Evolutionary conservation across 2,329 filamentous ascomycete species (phyloP).

Genomic region (Alternaria consortialis): DNA sequence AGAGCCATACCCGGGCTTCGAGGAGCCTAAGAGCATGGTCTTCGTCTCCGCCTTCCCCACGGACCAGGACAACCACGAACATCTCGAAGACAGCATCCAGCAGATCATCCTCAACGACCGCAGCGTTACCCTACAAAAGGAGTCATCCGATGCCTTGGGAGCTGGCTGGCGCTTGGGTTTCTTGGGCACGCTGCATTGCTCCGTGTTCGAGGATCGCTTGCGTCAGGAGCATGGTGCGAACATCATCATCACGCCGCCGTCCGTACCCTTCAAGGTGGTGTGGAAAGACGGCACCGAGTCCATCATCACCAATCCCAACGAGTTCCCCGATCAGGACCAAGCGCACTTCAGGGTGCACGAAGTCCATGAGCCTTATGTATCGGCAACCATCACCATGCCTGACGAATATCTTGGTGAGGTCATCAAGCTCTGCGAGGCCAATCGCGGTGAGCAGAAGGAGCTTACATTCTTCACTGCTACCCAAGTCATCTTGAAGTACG

Average conservation of each 20-base stretch:
- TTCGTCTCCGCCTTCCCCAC: conserved; percentile 97
- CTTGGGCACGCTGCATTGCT: conserved; percentile 95
- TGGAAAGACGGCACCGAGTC: conserved; percentile 80
- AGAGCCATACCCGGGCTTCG: conserved; percentile 86
- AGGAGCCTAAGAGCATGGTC: conserved; percentile 98
- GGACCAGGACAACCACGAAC: conserved; percentile 85
- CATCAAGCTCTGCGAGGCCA: conserved; percentile 92
- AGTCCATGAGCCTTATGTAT: conserved; percentile 78
- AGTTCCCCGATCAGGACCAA: conserved; percentile 80
- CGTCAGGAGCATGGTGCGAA: conserved; percentile 93
- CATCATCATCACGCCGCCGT: conserved; percentile 96
- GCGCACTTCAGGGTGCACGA: conserved; percentile 64
- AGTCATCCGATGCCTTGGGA: conserved; percentile 91
- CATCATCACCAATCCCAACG: conserved; percentile 83
- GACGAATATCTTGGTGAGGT: conserved; percentile 94
- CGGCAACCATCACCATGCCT: conserved; percentile 86
- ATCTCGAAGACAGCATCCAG: conserved; percentile 91
- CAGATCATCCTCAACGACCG: conserved; percentile 95
- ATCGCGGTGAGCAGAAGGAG: conserved; percentile 85
- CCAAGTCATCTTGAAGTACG: conserved; percentile 94
- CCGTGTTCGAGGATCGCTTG: conserved; percentile 96
- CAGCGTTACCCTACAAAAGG: conserved; percentile 92
- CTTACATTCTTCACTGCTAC: conserved; percentile 90
- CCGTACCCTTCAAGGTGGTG: conserved; percentile 87
- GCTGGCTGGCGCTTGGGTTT: conserved; percentile 95